Conservation (phyloP, 495 filamentous ascomycete genomes). For the Aspergillus ellipticus region DNA sequence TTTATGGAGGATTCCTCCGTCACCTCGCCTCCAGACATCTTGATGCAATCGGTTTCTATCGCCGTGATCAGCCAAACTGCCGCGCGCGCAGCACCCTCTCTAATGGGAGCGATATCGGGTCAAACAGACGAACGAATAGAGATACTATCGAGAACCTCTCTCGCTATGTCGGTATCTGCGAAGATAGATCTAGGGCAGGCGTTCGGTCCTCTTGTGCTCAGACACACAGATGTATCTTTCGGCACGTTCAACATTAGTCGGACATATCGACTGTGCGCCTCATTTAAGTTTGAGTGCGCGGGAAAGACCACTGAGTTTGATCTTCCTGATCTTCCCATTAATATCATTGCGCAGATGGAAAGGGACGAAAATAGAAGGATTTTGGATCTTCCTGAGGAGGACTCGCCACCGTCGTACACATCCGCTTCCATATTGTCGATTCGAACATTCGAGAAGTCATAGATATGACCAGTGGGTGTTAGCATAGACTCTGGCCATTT, state of each 20-base stretch:
- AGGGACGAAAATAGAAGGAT: not conserved
- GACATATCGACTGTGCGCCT: conserved; percentile 4
- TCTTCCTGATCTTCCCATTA: conserved; percentile 1
- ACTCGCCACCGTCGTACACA: not conserved
- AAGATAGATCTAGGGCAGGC: conserved; percentile 1
- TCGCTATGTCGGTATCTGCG: conserved; percentile 9
- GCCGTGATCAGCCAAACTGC: conserved; percentile 7
- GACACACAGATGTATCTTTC: conserved; percentile 12
- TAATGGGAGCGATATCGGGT: conserved; percentile 11
- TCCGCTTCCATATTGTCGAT: not conserved
- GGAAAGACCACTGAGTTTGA: conserved; percentile 9
- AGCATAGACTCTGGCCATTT: not conserved
- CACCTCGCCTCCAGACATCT: conserved; percentile 4
- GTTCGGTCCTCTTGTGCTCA: conserved; percentile 11
- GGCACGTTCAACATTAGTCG: conserved; percentile 12
- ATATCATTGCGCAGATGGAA: not conserved
- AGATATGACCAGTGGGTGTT: not conserved
- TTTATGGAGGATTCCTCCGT: conserved; percentile 8
- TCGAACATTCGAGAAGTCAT: not conserved
- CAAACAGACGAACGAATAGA: conserved; percentile 11
- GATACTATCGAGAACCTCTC: conserved; percentile 4
- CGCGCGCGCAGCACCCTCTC: conserved; percentile 10
- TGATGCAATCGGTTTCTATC: conserved; percentile 8
- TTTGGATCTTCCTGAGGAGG: not conserved
- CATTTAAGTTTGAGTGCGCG: conserved; percentile 11